Evolutionary conservation across 1,284 basidiomycete species (phyloP).

Genomic region (Ceratobasidium sp.): DNA sequence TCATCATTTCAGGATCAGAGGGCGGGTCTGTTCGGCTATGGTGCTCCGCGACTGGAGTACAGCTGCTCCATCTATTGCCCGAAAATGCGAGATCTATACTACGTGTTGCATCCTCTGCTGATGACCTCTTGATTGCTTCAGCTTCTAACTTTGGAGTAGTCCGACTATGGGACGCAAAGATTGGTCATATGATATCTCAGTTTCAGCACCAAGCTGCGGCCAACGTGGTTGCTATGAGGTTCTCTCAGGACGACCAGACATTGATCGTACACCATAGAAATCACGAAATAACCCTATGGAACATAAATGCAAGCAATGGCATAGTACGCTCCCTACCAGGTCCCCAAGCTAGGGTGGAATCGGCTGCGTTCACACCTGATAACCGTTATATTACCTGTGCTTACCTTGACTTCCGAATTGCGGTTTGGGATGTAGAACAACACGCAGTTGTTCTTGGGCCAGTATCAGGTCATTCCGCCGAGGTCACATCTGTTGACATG

Average conservation of each 20-base stretch:
- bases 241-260: constrained; percentile 50
- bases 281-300: not conserved
- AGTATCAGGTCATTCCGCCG: not conserved
- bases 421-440: not conserved
- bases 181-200: constrained; percentile 11
- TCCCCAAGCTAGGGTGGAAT: not conserved
- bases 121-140: constrained; percentile 22
- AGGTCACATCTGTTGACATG: not conserved
- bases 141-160: constrained; percentile 29
- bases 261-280: constrained; percentile 10
- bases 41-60: not conserved
- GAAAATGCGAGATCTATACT: not conserved
- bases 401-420: not conserved
- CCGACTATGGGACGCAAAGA: constrained; percentile 35
- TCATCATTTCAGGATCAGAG: constrained; percentile 19
- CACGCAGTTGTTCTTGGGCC: not conserved
- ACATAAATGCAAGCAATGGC: constrained; percentile 16
- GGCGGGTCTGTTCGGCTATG: not conserved
- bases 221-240: constrained; percentile 50
- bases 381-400: not conserved
- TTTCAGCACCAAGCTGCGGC: not conserved
- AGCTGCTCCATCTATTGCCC: not conserved
- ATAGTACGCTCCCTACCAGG: not conserved
- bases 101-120: constrained; percentile 53
- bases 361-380: constrained; percentile 20